Conservation (phyloP, 345 rosid species). For the Nasturtium officinale region DNA sequence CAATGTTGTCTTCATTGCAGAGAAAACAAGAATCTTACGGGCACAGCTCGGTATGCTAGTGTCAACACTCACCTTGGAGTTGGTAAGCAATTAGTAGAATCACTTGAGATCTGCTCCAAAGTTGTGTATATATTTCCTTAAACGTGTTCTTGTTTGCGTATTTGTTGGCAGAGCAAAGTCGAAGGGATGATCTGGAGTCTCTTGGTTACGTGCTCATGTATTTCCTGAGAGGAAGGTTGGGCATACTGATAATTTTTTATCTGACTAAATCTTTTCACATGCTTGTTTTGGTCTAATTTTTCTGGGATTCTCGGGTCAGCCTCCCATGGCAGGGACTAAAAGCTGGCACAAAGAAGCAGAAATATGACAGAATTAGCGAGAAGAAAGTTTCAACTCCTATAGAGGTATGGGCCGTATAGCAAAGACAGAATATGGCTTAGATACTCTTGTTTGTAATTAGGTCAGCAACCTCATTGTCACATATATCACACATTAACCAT, state of each 20-base stretch:
- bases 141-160: neutral
- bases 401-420: slow-evolving; percentile 54
- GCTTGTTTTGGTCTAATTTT: slow-evolving; percentile 29
- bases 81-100: slow-evolving; percentile 50
- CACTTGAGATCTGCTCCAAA: slow-evolving; percentile 13
- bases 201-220: slow-evolving; percentile 91
- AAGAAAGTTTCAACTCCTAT: slow-evolving; percentile 91
- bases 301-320: slow-evolving; percentile 47
- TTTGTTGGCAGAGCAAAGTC: slow-evolving; percentile 71
- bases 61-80: slow-evolving; percentile 86
- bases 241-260: slow-evolving; percentile 12
- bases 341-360: slow-evolving; percentile 89
- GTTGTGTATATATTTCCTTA: slow-evolving; percentile 7
- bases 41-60: slow-evolving; percentile 93
- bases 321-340: slow-evolving; percentile 97
- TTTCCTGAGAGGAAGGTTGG: slow-evolving; percentile 83
- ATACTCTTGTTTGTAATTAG: slow-evolving; percentile 9
- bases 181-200: slow-evolving; percentile 92
- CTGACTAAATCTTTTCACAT: neutral
- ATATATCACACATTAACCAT: slow-evolving; percentile 14
- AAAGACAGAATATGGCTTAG: slow-evolving; percentile 1
- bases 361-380: slow-evolving; percentile 86
- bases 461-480: slow-evolving; percentile 16
- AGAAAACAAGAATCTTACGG: slow-evolving; percentile 86
- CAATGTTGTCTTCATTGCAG: slow-evolving; percentile 42